Base-by-base conservation (phyloP, 2,329 filamentous ascomycete species). In the Arthrobotrys sinensis region DNA sequence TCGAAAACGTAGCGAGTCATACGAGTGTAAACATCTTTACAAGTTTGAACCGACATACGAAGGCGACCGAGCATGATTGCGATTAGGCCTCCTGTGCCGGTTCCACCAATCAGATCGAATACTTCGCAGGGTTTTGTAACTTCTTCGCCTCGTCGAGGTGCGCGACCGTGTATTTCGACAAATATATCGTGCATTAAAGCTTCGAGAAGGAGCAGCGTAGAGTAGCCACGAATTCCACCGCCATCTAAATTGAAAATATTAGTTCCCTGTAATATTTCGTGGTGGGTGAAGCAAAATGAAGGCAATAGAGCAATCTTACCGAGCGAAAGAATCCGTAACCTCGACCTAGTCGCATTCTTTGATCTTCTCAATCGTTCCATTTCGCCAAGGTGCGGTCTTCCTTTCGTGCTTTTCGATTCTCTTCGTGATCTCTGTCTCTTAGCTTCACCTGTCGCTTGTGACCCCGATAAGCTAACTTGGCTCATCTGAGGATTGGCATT, bases 121-220 rank as follows among this genome's bases (percentile, higher is more conserved):
- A 98, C 94, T 81, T 99, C 96, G 89, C 94, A 97, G 83, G 96
- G 96, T 82, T 97, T 97, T 12, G 96, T 96, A 36, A 98, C 96
- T 83, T 98, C 92, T 83, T 95, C 89, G 10, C 80, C 81, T 84
- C 93, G 89, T 82, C 91, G 91, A n/a, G 96, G 96, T 6, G 95
- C 93, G 83, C 92, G 90, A 40, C 95, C 95, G 76, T 82, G 73
- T 77, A 90, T 93, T 85, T 97, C 94, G 85, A 98, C 94, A 84
- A 96, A 98, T 11, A 93, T 94, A 80, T 93, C 90, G 87, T 99
- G 93, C 96, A 99, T 99, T 77, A 99, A 88, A 86, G 98, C 95
- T 86, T 98, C 94, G 46, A 99, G 89, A 82, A 99, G 94, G 83
- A 99, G 96, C 84, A 99, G 92, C 89, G 97, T 97, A 70, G 95